These are phyloP conservation scores for Aspergillus hortae DNA, from an alignment of 2,329 filamentous ascomycete species.

Conservation along the genomic window DNA sequence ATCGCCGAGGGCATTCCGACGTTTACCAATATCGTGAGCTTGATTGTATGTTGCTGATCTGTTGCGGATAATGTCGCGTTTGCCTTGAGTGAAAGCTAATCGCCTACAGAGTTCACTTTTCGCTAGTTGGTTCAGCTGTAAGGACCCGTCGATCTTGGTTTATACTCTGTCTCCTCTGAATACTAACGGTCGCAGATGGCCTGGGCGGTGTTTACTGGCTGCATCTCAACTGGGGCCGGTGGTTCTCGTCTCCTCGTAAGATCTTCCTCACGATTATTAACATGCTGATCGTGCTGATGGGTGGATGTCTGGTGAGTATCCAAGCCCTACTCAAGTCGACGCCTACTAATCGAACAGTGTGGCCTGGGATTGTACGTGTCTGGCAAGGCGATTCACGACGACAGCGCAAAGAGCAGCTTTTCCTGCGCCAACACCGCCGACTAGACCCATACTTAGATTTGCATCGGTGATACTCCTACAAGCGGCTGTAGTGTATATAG, in stretches of 20 bases:
- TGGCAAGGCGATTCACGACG: constrained; percentile 32
- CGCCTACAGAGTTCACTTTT: constrained; percentile 49
- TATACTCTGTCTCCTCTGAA: neutral
- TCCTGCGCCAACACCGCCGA: constrained; percentile 35
- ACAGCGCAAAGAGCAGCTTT: constrained; percentile 33
- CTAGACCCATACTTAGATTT: neutral
- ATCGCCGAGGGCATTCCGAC: constrained; percentile 67
- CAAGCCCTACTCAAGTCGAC: neutral
- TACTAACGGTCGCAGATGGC: constrained; percentile 23
- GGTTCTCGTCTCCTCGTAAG: constrained; percentile 43
- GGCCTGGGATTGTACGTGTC: constrained; percentile 37
- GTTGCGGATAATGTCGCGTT: too few species aligned
- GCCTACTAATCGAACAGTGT: constrained; percentile 17
- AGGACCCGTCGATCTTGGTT: neutral
- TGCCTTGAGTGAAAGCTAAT: neutral
- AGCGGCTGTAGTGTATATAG: neutral
- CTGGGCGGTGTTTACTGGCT: constrained; percentile 47
- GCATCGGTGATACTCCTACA: neutral
- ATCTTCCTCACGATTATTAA: constrained; percentile 46
- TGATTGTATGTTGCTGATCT: constrained; percentile 43
- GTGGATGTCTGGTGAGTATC: constrained; percentile 23
- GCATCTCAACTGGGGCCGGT: constrained; percentile 44
- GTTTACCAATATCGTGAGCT: constrained; percentile 62
- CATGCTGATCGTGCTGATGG: constrained; percentile 35
- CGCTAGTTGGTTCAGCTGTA: constrained; percentile 60